Base-by-base conservation (phyloP, 2,329 filamentous ascomycete genomes). In the Sporothrix pallida region DNA sequence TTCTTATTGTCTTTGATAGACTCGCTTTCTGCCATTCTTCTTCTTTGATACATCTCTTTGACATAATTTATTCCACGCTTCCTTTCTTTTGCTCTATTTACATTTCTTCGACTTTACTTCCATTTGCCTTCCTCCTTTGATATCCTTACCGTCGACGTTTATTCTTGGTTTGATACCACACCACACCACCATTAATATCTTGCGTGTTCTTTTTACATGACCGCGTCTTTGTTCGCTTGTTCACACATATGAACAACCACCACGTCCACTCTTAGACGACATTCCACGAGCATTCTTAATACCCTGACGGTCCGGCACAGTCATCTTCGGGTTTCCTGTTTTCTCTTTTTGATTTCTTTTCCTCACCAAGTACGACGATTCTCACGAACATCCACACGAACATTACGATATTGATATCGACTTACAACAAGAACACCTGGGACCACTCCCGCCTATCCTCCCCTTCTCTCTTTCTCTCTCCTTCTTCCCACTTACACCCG, bases 291-390 rank as follows among this genome's bases (percentile, higher is more conserved):
- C 42, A 17, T 48, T 48, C n/a, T 67, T 67, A 67, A 67, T 48
- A 67, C 20, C n/a, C 46, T 67, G 42, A 67, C 62, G 42, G 62
- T 48, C 62, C 42, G 42, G 62, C 42, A n/a, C n/a, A 23, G 62
- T 56, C 44, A 70, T 17, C 31, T 8, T 56, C 44, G 15, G 10
- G 10, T 17, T 42, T 63, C 67, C 46, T 60, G n/a, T 54, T 20
- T 56, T 42, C 50, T 10, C 52, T 72, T 65, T 54, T 70, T 76
- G 75, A 50, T 69, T n/a, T 68, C 23, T 72, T 62, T 46, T 44
- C 42, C 54, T 60, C 56, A 13, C 31, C 56, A n/a, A 67, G 7
- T 31, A 54, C 48, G 4, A 37, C 65, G 15, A 52, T 20, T 10
- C 23, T 31, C 3, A 37, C 23, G n/a, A 52, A n/a, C 9, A 37